These are phyloP conservation scores for Drechslera avenae DNA, from an alignment of 2,329 filamentous ascomycete genomes.

Conservation along the genomic window DNA sequence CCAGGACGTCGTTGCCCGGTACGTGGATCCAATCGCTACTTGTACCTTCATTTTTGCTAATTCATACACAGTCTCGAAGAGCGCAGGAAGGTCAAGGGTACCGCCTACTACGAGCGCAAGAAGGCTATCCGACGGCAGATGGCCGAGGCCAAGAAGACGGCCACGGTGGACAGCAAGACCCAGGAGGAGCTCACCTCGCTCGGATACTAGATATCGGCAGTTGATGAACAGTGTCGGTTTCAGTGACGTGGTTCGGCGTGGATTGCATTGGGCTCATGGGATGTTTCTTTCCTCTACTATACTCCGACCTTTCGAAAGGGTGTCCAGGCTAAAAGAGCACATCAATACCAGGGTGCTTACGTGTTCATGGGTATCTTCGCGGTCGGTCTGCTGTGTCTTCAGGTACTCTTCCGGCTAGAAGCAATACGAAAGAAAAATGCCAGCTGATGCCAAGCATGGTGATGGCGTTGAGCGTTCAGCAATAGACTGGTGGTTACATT, in stretches of 20 bases:
- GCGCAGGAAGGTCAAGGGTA: conserved; percentile 98
- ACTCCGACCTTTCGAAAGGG: conserved; percentile 45
- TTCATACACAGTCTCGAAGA: conserved; percentile 80
- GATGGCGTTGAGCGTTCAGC: conserved; percentile 39
- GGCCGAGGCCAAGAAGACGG: conserved; percentile 89
- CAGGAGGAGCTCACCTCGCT: conserved; percentile 84
- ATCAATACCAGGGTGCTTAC: conserved; percentile 43
- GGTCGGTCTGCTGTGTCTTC: conserved; percentile 44
- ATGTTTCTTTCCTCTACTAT: conserved; percentile 46
- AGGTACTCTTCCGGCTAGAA: conserved; percentile 48
- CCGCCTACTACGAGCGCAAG: conserved; percentile 99
- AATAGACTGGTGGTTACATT: conserved; percentile 16
- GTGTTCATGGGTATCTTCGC: conserved; percentile 48
- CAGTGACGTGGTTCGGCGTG: conserved; percentile 43
- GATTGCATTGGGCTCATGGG: conserved; percentile 48
- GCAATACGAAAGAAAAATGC: conserved; percentile 48
- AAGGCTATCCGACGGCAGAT: conserved; percentile 92
- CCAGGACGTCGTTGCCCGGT: conserved; percentile 98
- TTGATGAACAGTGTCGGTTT: conserved; percentile 37
- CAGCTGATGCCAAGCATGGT: conserved; percentile 43
- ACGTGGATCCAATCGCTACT: conserved; percentile 53
- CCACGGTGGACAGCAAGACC: conserved; percentile 84
- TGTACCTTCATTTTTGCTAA: conserved; percentile 23
- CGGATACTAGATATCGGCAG: conserved; percentile 75
- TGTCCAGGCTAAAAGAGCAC: conserved; percentile 49